Base-by-base conservation (phyloP, 331 rosid species). In the Malus hybrid region DNA sequence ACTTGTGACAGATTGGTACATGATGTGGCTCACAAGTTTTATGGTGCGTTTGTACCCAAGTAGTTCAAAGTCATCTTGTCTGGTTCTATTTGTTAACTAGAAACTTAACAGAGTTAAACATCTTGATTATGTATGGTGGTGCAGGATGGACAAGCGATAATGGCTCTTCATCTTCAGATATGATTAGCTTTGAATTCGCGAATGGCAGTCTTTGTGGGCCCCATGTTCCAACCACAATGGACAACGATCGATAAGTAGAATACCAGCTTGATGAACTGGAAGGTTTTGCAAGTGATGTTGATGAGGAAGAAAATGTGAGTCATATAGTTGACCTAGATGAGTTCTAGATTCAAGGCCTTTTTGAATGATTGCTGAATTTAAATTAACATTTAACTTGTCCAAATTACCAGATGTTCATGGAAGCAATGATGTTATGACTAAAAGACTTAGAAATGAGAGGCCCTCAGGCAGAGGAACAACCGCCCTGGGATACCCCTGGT, bases 181-280 rank as follows among this genome's bases (percentile, higher is more conserved):
- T 91, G 98, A 93, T 93, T 75, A 93, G 90, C 89, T 93, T 93
- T 74, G 98, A 93, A 44, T 75, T 93, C 76, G 77, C 97, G 13
- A 88, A 91, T 75, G 97, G 97, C 28, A 75, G 85, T 81, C 90
- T 90, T 4, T 84, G 66, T 75, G 94, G 86, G 39, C 87, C 96
- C 67, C 86, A 86, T 46, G 91, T 88, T 80, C 98, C 96, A 4
- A 70, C 90, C 14, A 22, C 84, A 10, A 71, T 84, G 86, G 92
- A 91, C 0, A 95, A 93, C 55, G 93, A 93, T 86, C 96, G 83
- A 52, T 93, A 87, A 48, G 95, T 91, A 29, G 98, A 93, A 87
- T 93, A 89, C 78, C 86, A 72, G 30, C 89, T 93, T 63, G 97
- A 88, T 60, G 97, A 93, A 84, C 86, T 91, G 75, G 71, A 91